phyloP scores from a whole-genome alignment of 2,329 filamentous ascomycete genomes.

The Cladosporium velox region DNA sequence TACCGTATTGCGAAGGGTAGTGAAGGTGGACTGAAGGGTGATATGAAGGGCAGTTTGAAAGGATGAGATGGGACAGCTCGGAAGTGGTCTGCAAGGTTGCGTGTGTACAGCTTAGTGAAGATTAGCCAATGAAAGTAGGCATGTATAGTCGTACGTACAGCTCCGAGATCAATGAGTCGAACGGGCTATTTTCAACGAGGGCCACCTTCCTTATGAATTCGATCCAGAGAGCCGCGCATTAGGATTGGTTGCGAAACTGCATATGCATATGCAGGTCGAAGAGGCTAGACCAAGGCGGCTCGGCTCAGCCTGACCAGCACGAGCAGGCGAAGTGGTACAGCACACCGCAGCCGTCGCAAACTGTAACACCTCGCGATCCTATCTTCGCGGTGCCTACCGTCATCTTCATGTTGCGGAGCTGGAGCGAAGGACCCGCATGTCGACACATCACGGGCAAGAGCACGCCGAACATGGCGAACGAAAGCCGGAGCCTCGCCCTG shows the following conservation, averaged over 20 bases:
- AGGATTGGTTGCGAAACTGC: not conserved
- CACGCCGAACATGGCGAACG: not conserved
- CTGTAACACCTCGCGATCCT: not conserved
- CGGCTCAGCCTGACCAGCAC: not conserved
- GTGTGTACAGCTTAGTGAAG: not conserved
- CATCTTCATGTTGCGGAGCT: not conserved
- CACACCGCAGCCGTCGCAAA: not conserved
- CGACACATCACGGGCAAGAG: not conserved
- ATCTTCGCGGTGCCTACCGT: too few species aligned
- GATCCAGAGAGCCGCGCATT: not conserved
- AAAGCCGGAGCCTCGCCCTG: not conserved
- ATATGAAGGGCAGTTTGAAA: constrained; percentile 14
- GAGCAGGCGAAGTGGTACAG: too few species aligned
- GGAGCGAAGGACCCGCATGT: not conserved
- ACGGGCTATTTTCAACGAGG: not conserved
- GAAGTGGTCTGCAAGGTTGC: not conserved
- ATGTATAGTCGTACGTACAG: not conserved
- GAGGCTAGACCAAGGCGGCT: not conserved
- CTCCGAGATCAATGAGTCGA: not conserved
- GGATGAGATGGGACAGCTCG: not conserved
- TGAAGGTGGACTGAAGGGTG: constrained; percentile 48
- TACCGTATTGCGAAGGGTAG: constrained; percentile 66
- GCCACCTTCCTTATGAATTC: not conserved
- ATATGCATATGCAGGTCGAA: not conserved
- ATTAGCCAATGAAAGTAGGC: not conserved